A percentile compares a stretch with the other conserved stretches of the same genome.
Evolutionary conservation across 1,284 basidiomycete species (phyloP).

Genomic region (Thecaphora frezii): DNA sequence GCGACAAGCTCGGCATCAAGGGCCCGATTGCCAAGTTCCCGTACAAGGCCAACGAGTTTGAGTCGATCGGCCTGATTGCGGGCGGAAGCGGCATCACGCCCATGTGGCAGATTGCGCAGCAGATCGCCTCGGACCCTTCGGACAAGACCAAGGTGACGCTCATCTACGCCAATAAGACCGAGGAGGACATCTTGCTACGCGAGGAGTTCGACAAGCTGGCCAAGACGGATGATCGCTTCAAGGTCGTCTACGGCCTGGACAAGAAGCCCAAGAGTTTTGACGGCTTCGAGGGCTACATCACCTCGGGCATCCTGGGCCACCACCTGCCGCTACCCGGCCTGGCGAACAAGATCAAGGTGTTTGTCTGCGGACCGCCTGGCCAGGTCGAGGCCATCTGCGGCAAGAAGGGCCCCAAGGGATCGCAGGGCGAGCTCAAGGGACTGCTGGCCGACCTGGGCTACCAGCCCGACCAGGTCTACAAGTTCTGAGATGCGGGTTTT

Average conservation of each 20-base stretch:
- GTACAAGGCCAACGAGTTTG: conserved; percentile 57
- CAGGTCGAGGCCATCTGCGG: conserved; percentile 54
- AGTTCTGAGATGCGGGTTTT: conserved; percentile 35
- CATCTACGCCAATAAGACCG: conserved; percentile 86
- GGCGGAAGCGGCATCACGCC: conserved; percentile 76
- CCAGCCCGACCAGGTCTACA: conserved; percentile 53
- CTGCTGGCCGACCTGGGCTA: conserved; percentile 52
- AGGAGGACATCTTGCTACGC: conserved; percentile 83
- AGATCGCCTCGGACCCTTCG: conserved; percentile 62
- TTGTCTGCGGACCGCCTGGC: conserved; percentile 71
- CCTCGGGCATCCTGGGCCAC: conserved; percentile 71
- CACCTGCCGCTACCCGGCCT: conserved; percentile 69
- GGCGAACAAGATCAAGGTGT: conserved; percentile 81
- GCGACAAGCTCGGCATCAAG: conserved; percentile 83
- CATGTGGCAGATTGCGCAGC: conserved; percentile 60
- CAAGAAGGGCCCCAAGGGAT: conserved; percentile 52
- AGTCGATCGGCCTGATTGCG: conserved; percentile 84
- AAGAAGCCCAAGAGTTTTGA: conserved; percentile 71
- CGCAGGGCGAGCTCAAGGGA: conserved; percentile 55
- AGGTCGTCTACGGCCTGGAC: conserved; percentile 84
- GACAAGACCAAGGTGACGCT: conserved; percentile 96
- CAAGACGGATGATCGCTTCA: conserved; percentile 63
- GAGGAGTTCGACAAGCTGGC: conserved; percentile 68
- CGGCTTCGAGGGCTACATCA: conserved; percentile 64
- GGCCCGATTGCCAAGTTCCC: conserved; percentile 61